Conservation (phyloP, 331 rosid species). For the Saraca asoca region DNA sequence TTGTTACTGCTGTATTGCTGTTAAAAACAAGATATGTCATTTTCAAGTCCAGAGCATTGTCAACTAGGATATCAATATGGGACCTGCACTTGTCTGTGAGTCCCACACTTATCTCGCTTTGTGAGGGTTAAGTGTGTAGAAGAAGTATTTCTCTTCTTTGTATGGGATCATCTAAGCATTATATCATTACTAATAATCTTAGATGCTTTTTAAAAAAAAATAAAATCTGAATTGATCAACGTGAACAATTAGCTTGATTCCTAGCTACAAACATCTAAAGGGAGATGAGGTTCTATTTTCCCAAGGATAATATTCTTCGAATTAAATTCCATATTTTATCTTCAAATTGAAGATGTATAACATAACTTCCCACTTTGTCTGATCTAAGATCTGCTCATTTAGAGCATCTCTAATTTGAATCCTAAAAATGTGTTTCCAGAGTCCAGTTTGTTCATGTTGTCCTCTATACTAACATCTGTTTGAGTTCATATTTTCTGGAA, state of each 20-base stretch:
- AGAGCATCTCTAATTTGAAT: background rate
- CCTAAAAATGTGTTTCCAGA: background rate
- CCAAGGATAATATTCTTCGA: background rate
- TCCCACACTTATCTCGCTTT: no score
- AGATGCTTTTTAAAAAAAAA: background rate
- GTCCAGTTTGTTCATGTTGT: background rate
- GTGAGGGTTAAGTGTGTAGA: no score
- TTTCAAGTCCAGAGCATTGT: conserved; percentile 12
- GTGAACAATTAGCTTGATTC: background rate
- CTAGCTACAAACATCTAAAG: background rate
- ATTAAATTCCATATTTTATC: background rate
- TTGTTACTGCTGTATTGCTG: background rate
- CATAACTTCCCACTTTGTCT: background rate
- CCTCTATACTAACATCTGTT: background rate
- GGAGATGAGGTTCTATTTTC: background rate
- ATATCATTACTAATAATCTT: background rate
- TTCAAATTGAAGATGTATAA: no score
- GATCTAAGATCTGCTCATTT: background rate
- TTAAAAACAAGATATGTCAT: conserved; percentile 16
- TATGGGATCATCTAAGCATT: conserved; percentile 9
- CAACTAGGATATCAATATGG: background rate
- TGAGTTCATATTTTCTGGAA: background rate
- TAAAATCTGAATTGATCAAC: background rate
- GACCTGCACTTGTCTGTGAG: no score
- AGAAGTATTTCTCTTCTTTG: background rate